Evolutionary conservation across 2,329 filamentous ascomycete species (phyloP).

Genomic region (Blastomyces parvus): DNA sequence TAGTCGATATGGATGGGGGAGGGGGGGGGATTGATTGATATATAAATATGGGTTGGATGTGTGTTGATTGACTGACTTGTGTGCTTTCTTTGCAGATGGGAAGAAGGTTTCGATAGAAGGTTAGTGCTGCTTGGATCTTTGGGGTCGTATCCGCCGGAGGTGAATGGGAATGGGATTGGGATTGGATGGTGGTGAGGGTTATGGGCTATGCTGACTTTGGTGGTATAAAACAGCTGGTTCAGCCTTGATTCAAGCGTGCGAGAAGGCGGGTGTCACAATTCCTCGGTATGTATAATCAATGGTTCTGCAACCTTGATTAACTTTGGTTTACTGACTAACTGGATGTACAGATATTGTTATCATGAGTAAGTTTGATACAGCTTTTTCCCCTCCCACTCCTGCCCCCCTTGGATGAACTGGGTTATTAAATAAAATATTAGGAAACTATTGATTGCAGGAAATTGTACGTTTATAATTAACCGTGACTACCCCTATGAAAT

Average conservation of each 20-base stretch:
- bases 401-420: not conserved
- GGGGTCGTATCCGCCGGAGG: not conserved
- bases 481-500: not conserved
- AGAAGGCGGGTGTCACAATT: constrained; percentile 86
- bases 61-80: constrained; percentile 23
- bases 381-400: not conserved
- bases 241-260: constrained; percentile 96
- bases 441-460: constrained; percentile 98
- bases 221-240: constrained; percentile 61
- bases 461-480: constrained; percentile 48
- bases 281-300: constrained; percentile 54
- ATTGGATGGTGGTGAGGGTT: constrained; percentile 24
- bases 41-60: not conserved
- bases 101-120: constrained; percentile 98
- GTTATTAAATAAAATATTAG: constrained; percentile 36
- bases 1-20: not conserved
- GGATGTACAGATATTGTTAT: constrained; percentile 73
- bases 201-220: constrained; percentile 2
- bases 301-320: not conserved
- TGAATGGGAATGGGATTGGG: constrained; percentile 25
- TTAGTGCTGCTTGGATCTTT: constrained; percentile 28
- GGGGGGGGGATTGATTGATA: constrained; percentile 21
- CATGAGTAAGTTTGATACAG: constrained; percentile 62
- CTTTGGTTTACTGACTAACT: not conserved
- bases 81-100: constrained; percentile 55